Evolutionary conservation across 2,329 filamentous ascomycete species (phyloP).

Genomic region (Aspergillus pseudotamarii): DNA sequence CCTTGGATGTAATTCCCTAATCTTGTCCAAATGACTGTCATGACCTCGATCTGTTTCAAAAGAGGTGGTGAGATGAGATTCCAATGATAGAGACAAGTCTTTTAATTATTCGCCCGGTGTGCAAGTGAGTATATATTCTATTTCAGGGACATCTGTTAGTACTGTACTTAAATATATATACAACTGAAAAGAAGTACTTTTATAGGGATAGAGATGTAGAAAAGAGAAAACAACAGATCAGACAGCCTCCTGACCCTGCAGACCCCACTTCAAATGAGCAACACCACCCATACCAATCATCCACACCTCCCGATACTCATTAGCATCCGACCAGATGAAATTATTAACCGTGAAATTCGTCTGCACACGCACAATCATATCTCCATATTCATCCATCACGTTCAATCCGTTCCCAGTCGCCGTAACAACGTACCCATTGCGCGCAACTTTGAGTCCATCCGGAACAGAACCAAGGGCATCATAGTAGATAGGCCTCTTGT

Average conservation of each 20-base stretch:
- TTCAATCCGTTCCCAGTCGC: constrained; percentile 6
- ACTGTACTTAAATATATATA: neutral
- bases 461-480: constrained; percentile 6
- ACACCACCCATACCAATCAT: constrained; percentile 3
- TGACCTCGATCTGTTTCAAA: no score
- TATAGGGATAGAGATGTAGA: neutral
- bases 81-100: no score
- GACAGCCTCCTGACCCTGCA: neutral
- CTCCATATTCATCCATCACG: constrained; percentile 9
- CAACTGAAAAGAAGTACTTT: neutral
- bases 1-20: no score
- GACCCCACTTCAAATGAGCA: neutral
- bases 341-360: constrained; percentile 9
- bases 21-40: no score
- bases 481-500: constrained; percentile 5
- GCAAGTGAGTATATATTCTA: no score
- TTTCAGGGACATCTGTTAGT: no score
- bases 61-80: no score
- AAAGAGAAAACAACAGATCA: neutral
- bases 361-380: constrained; percentile 9
- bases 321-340: constrained; percentile 3
- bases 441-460: constrained; percentile 9
- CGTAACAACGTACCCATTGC: constrained; percentile 6
- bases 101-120: no score
- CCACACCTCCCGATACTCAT: constrained; percentile 7